Conservation (phyloP, 768 basidiomycete species). For the Leccinum aurantiacum region DNA sequence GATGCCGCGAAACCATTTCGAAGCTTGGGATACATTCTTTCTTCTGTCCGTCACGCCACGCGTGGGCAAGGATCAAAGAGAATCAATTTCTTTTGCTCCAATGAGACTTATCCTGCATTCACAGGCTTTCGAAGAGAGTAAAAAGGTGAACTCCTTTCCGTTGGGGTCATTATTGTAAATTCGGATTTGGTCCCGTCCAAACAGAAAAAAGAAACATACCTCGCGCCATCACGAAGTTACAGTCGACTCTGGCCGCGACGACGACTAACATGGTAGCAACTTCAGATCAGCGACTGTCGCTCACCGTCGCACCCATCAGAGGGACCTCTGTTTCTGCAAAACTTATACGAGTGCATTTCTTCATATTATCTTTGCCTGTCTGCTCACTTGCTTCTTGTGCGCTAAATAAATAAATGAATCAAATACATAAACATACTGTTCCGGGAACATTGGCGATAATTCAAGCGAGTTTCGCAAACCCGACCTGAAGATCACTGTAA, state of each 20-base stretch:
- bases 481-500: too few species aligned
- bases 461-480: too few species aligned
- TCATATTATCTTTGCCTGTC: too few species aligned
- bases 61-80: conserved; percentile 97
- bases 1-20: neutral
- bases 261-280: conserved; percentile 35
- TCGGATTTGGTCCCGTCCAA: conserved; percentile 72
- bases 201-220: conserved; percentile 85
- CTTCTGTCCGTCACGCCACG: conserved; percentile 99
- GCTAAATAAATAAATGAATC: too few species aligned
- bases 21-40: conserved; percentile 81
- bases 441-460: too few species aligned
- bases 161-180: conserved; percentile 88
- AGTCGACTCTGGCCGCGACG: conserved; percentile 5
- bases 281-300: conserved; percentile 57
- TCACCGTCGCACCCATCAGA: conserved; percentile 44
- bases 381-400: too few species aligned
- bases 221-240: conserved; percentile 30
- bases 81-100: conserved; percentile 81
- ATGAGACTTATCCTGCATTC: conserved; percentile 97
- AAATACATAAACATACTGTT: too few species aligned
- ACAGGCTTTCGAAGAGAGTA: conserved; percentile 93
- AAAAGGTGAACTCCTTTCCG: conserved; percentile 91
- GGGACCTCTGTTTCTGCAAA: conserved; percentile 83
- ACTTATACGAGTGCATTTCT: conserved; percentile 60